Evolutionary conservation across 164 flowering plant species (phyloP), one percentile per base, ranked within the genome.

Genomic region (Umbellularia californica): DNA sequence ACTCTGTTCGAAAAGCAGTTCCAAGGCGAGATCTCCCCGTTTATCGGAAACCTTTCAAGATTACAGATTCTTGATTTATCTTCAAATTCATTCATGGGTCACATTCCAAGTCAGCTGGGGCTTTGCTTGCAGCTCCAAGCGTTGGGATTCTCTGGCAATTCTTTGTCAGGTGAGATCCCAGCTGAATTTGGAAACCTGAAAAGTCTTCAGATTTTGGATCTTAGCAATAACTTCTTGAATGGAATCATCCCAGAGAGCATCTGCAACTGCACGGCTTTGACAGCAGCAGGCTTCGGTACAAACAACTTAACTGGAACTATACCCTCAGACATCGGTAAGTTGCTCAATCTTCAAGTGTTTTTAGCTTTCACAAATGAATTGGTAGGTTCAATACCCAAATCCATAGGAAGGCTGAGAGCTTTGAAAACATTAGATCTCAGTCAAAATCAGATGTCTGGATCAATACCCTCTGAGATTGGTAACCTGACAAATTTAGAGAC

Each of bases 21-120:
- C 69, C 3, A 81, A 70, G 95, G 97, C 50, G 20, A 25, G 72
- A 82, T 90, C 62, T 85, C 92, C 1, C 90, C 93, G 1, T 87
- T 81, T 69, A 70, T 90, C 13, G 92, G 91, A 23, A 92, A 88
- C 81, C 70, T 90, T 51, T 88, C 93, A 0, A 62, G 66, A 51
- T 87, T 92, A 77, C 91, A 90, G 83, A 84, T 84, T 83, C 89
- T 92, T 70, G 92, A 92, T 68, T 76, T 92, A 68, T 68, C 87
- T 62, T 67, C 73, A 7, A 92, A 92, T 69, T 84, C 75, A 17
- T 88, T 90, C 78, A 65, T 83, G 0, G 92, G 95, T 2, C 60
- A 58, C 0, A 86, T 90, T 72, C 95, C 97, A 5, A 20, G 75
- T 41, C 78, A 88, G 75, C 71, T 92, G 12, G 87, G 86, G 0